Evolutionary conservation across 129 eudicot genomes (phyloP).

Genomic region (Logfia minima): DNA sequence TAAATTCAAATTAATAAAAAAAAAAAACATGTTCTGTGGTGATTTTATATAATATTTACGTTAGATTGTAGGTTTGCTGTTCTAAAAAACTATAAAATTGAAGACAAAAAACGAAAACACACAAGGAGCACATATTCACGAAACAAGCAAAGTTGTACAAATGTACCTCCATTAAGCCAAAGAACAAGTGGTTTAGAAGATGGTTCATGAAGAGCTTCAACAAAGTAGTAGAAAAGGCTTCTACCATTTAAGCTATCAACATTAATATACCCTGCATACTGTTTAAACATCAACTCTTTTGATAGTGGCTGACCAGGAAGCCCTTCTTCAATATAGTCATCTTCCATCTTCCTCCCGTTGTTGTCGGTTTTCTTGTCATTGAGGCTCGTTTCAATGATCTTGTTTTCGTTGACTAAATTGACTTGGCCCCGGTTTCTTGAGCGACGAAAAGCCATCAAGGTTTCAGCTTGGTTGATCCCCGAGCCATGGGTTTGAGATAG

Average conservation of each 20-base stretch:
- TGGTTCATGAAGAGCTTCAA: constrained; percentile 49
- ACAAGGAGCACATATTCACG: not conserved
- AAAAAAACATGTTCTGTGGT: too few species aligned
- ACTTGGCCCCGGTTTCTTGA: constrained; percentile 34
- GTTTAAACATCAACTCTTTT: constrained; percentile 42
- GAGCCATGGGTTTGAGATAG: constrained; percentile 34
- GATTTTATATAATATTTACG: not conserved
- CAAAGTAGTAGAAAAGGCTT: constrained; percentile 62
- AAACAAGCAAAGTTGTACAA: not conserved
- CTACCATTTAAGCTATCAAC: constrained; percentile 53
- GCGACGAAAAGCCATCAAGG: constrained; percentile 41
- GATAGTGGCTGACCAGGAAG: constrained; percentile 58
- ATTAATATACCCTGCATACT: constrained; percentile 53
- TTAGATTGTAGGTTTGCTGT: not conserved
- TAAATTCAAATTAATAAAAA: too few species aligned
- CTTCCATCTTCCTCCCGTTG: constrained; percentile 50
- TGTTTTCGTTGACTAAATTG: not conserved
- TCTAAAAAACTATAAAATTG: not conserved
- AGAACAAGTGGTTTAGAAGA: constrained; percentile 56
- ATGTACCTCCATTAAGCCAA: constrained; percentile 67
- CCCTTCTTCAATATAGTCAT: constrained; percentile 46
- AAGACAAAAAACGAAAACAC: not conserved
- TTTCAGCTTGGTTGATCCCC: constrained; percentile 38
- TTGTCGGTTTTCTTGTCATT: constrained; percentile 8
- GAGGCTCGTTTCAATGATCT: constrained; percentile 15